Conservation (phyloP, 2,329 filamentous ascomycete species). For the Kalmusia sp. region DNA sequence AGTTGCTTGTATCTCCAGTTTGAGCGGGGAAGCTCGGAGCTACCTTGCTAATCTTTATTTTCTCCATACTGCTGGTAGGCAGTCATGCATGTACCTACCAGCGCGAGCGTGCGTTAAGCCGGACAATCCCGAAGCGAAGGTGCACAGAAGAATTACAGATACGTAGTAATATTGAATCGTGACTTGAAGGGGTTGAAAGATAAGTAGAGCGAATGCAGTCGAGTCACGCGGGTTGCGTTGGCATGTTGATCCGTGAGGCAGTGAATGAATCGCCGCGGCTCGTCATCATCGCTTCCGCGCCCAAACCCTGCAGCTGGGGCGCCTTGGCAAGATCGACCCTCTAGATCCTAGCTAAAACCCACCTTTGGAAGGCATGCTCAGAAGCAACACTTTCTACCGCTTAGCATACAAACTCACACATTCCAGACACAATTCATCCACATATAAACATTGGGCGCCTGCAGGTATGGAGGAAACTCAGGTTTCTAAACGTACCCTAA, state of each 20-base stretch:
- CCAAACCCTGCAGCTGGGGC: slow-evolving; percentile 18
- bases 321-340: slow-evolving; percentile 24
- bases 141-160: neutral
- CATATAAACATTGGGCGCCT: too few relatives aligned
- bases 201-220: neutral
- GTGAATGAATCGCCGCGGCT: slow-evolving; percentile 28
- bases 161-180: neutral
- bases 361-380: too few relatives aligned
- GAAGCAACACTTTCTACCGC: too few relatives aligned
- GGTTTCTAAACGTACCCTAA: too few relatives aligned
- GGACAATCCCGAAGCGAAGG: neutral
- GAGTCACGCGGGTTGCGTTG: slow-evolving; percentile 2
- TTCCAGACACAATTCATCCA: too few relatives aligned
- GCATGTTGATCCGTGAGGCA: slow-evolving; percentile 8
- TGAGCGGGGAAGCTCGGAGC: slow-evolving; percentile 8
- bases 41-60: slow-evolving; percentile 56
- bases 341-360: too few relatives aligned
- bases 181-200: neutral
- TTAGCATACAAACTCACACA: too few relatives aligned
- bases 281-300: slow-evolving; percentile 31
- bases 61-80: slow-evolving; percentile 46
- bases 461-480: too few relatives aligned
- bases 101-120: neutral
- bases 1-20: slow-evolving; percentile 9
- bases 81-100: too few relatives aligned